Evolutionary conservation across 2,329 filamentous ascomycete species (phyloP).

Genomic region (Aspergillus cejpii): DNA sequence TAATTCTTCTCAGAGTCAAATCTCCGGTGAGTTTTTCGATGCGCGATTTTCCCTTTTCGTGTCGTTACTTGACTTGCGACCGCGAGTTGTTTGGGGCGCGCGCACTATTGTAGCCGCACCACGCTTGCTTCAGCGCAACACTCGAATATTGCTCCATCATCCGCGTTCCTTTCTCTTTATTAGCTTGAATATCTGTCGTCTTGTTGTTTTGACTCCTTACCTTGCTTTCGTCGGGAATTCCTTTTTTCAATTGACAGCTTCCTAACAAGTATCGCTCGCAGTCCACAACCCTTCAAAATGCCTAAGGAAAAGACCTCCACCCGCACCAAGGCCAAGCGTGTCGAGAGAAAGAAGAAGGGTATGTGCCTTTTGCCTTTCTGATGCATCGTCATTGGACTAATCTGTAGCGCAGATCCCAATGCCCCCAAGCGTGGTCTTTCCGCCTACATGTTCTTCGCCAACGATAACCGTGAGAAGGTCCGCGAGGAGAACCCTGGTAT

Average conservation of each 20-base stretch:
- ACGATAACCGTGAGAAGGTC: conserved; percentile 96
- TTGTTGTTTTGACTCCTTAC: not conserved
- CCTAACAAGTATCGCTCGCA: conserved; percentile 10
- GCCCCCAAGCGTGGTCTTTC: conserved; percentile 98
- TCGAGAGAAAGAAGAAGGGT: conserved; percentile 69
- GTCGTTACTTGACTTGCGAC: conserved; percentile 18
- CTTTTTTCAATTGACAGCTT: not conserved
- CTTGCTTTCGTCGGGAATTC: not conserved
- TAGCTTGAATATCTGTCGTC: not conserved
- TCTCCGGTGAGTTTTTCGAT: conserved; percentile 14
- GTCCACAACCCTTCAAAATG: conserved; percentile 46
- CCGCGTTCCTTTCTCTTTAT: conserved; percentile 4
- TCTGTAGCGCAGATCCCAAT: conserved; percentile 67
- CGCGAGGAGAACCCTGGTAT: conserved; percentile 97
- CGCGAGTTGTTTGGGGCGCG: conserved; percentile 19
- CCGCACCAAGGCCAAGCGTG: conserved; percentile 53
- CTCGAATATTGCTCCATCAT: conserved; percentile 6
- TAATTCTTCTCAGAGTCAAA: conserved; percentile 11
- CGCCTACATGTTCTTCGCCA: conserved; percentile 99
- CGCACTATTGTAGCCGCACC: conserved; percentile 13
- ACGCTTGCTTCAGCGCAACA: conserved; percentile 7
- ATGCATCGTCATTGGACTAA: conserved; percentile 12
- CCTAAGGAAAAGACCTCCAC: conserved; percentile 58
- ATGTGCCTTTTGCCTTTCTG: conserved; percentile 22
- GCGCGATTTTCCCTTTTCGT: conserved; percentile 16